Percentiles rank a stretch among this genome's conserved stretches.
Evolutionary conservation across 352 stramenopile genomes (phyloP).

Genomic region (Peronospora farinosa): DNA sequence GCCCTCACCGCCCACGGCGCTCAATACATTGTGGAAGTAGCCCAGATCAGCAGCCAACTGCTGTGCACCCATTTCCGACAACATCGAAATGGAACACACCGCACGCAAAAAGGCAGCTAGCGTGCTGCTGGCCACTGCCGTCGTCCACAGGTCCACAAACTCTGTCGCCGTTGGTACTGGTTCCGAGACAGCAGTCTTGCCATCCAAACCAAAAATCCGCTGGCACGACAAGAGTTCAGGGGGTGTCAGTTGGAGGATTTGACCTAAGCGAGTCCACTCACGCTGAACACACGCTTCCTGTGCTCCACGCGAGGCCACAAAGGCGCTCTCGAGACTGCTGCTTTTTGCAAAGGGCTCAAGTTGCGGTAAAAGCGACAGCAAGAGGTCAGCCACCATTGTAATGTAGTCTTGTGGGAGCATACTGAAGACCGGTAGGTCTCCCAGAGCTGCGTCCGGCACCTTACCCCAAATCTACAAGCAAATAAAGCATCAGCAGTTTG

Average conservation of each 20-base stretch:
- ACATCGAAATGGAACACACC: slow-evolving; percentile 47
- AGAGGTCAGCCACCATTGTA: slow-evolving; percentile 65
- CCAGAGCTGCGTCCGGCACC: slow-evolving; percentile 33
- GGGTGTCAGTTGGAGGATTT: slow-evolving; percentile 39
- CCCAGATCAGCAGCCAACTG: slow-evolving; percentile 64
- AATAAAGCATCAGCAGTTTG: slow-evolving; percentile 6
- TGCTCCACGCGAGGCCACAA: slow-evolving; percentile 44
- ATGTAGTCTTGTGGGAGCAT: slow-evolving; percentile 83
- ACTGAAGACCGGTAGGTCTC: slow-evolving; percentile 69
- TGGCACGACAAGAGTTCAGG: slow-evolving; percentile 42
- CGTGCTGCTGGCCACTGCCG: slow-evolving; percentile 52
- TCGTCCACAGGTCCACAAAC: slow-evolving; percentile 80
- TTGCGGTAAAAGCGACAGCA: slow-evolving; percentile 74
- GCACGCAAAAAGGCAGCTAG: slow-evolving; percentile 47
- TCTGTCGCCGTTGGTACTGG: slow-evolving; percentile 24
- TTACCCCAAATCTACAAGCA: slow-evolving; percentile 46
- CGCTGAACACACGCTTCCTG: slow-evolving; percentile 40
- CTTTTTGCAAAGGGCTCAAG: slow-evolving; percentile 79
- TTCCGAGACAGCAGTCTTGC: slow-evolving; percentile 10
- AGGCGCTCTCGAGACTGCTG: slow-evolving; percentile 46
- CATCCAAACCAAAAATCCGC: slow-evolving; percentile 34
- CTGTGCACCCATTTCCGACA: slow-evolving; percentile 50
- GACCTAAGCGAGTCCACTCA: slow-evolving; percentile 48
- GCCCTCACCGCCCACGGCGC: slow-evolving; percentile 50
- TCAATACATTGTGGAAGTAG: slow-evolving; percentile 81